phyloP scores from a whole-genome alignment of 805 yeast species.

The Lipomyces spencermartinsiae region DNA sequence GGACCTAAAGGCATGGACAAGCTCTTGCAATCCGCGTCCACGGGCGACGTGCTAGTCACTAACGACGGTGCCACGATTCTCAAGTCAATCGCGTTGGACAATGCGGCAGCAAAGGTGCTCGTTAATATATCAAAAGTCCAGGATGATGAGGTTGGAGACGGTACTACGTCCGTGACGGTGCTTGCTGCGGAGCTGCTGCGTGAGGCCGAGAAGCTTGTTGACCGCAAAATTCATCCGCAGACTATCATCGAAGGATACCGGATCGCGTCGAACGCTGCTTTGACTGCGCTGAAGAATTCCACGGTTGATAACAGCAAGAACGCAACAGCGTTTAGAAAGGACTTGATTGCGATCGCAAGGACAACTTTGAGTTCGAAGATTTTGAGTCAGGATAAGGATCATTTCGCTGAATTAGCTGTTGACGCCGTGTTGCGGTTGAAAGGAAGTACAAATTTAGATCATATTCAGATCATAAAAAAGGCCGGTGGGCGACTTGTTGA shows the following conservation, averaged over 20 bases:
- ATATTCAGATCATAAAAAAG: conserved; percentile 91
- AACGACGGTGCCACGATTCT: conserved; percentile 98
- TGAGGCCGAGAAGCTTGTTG: conserved; percentile 92
- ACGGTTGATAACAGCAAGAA: conserved; percentile 76
- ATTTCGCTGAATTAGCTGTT: conserved; percentile 88
- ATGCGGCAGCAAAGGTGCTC: conserved; percentile 95
- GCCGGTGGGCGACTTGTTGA: conserved; percentile 91
- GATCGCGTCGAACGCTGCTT: conserved; percentile 84
- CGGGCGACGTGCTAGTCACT: conserved; percentile 81
- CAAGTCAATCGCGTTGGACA: conserved; percentile 91
- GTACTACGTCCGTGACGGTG: conserved; percentile 94
- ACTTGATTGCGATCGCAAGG: conserved; percentile 83
- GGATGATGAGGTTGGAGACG: conserved; percentile 98
- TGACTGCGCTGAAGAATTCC: conserved; percentile 73
- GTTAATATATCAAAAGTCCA: conserved; percentile 95
- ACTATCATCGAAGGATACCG: conserved; percentile 96
- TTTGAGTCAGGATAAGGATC: conserved; percentile 90
- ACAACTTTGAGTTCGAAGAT: conserved; percentile 94
- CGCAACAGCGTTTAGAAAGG: conserved; percentile 67
- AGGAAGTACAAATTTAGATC: conserved; percentile 86
- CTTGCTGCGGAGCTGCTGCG: conserved; percentile 93
- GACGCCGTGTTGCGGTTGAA: conserved; percentile 89
- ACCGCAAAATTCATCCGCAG: conserved; percentile 95
- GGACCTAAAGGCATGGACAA: conserved; percentile 99
- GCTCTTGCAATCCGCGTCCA: conserved; percentile 81